phyloP scores from a whole-genome alignment of 768 basidiomycete genomes.

The Gymnopilus dilepis region DNA sequence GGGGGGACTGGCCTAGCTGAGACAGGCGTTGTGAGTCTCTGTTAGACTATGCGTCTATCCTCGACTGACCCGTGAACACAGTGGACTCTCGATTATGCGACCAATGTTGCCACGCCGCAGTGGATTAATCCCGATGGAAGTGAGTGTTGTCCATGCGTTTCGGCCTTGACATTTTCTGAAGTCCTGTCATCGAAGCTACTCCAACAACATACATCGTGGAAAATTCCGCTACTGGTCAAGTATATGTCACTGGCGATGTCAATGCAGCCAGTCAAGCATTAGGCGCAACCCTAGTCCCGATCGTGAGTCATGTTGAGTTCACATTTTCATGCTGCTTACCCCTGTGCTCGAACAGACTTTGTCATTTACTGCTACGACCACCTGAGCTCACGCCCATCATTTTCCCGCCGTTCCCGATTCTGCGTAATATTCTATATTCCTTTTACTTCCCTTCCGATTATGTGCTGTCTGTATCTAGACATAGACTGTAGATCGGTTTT shows the following conservation, averaged over 20 bases:
- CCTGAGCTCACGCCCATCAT: not conserved
- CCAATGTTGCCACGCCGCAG: constrained; percentile 3
- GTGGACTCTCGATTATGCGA: not conserved
- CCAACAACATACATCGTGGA: not conserved
- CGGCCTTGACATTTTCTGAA: not conserved
- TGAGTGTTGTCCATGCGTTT: not conserved
- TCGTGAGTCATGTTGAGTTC: not conserved
- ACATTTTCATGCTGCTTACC: not conserved
- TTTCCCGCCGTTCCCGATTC: not conserved
- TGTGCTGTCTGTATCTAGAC: too few relatives aligned
- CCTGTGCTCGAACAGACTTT: constrained; percentile 1
- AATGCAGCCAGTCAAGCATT: not conserved
- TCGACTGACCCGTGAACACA: not conserved
- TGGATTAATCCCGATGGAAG: constrained; percentile 2
- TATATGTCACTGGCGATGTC: constrained; percentile 2
- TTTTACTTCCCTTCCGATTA: not conserved
- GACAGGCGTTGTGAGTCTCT: not conserved
- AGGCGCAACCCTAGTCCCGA: not conserved
- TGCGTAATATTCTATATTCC: not conserved
- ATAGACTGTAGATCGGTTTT: too few relatives aligned
- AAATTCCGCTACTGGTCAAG: not conserved
- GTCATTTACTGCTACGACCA: not conserved
- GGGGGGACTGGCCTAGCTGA: not conserved
- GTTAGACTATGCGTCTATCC: not conserved
- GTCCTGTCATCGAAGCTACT: not conserved